These are phyloP conservation scores for Teunomyces atbi DNA, from an alignment of 805 yeast genomes.

Conservation along the genomic window DNA sequence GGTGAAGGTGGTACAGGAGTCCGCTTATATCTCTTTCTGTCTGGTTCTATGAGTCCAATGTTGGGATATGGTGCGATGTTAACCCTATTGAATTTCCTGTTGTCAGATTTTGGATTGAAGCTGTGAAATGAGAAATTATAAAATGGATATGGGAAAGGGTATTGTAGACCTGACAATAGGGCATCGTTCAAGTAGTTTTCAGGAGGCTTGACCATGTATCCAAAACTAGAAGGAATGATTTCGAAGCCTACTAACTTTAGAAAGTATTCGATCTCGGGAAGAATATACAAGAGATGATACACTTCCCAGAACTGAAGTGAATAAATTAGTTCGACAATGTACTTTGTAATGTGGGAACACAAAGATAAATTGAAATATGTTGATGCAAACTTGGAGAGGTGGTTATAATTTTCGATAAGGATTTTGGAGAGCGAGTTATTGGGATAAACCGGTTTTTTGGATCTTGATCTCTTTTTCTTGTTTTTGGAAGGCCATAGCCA, in stretches of 20 bases:
- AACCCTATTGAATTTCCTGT: constrained; percentile 25
- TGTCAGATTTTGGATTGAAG: constrained; percentile 24
- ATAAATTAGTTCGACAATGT: constrained; percentile 37
- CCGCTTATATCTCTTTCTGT: neutral
- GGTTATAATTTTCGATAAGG: constrained; percentile 37
- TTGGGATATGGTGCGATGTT: constrained; percentile 37
- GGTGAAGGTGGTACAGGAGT: neutral
- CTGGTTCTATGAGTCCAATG: constrained; percentile 26
- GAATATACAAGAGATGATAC: constrained; percentile 34
- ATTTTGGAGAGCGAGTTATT: constrained; percentile 34
- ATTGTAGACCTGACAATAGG: constrained; percentile 41
- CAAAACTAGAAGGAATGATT: constrained; percentile 33
- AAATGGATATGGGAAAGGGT: constrained; percentile 46
- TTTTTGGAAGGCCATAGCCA: constrained; percentile 10
- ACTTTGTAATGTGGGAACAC: constrained; percentile 40
- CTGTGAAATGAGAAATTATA: constrained; percentile 45
- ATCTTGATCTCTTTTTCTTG: neutral
- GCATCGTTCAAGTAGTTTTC: constrained; percentile 32
- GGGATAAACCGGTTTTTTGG: constrained; percentile 25
- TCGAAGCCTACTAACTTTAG: constrained; percentile 35
- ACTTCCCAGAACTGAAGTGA: constrained; percentile 44
- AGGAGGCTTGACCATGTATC: constrained; percentile 41
- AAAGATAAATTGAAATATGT: constrained; percentile 38
- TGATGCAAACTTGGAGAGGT: constrained; percentile 27
- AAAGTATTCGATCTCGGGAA: constrained; percentile 34